Base-by-base conservation (phyloP, 805 yeast species). In the Debaryomyces maramus region DNA sequence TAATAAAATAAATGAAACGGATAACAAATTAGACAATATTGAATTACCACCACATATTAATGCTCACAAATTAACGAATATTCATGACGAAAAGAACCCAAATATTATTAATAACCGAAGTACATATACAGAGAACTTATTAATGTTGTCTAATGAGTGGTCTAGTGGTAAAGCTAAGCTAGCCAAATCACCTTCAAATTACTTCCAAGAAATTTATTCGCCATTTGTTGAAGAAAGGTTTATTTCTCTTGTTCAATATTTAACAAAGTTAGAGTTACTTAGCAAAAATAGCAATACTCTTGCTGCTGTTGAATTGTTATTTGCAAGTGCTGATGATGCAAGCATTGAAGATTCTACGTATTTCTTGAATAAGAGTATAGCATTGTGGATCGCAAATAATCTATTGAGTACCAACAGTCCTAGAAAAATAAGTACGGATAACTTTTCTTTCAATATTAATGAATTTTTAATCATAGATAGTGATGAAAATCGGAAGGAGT, bases 21-120 rank as follows among this genome's bases (percentile, higher is more conserved):
- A 41, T 1, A 65, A 64, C 36, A 51, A 49, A 18, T 44, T 65
- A 5, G 72, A 68, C 36, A 50, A 61, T 16, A 56, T 70, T 14
- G 60, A 63, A 32, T 51, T 70, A 16, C 75, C 75, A 1, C 59
- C 67, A 3, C 54, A 58, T 32, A 62, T 70, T 11, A 58, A 70
- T 43, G 67, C 67, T 2, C 52, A 44, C 11, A 59, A 56, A 18
- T 46, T 70, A 6, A 46, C 56, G 1, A 52, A 43, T 11, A 10
- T 37, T 13, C 29, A 39, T 14, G 28, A 17, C 3, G 13, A 24
- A 2, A 24, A 24, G 11, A 13, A n/a, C 6, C 11, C 28, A n/a
- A 24, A 24, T 7, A 10, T 6, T 3, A 27, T 10, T 8, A 28
- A 19, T 3, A 41, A 34, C n/a, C 47, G 46, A 13, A 27, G 23